A percentile compares a stretch with the other conserved stretches of the same genome.
Evolutionary conservation across 768 basidiomycete genomes (phyloP).

Genomic region (Naganishia kalamii): DNA sequence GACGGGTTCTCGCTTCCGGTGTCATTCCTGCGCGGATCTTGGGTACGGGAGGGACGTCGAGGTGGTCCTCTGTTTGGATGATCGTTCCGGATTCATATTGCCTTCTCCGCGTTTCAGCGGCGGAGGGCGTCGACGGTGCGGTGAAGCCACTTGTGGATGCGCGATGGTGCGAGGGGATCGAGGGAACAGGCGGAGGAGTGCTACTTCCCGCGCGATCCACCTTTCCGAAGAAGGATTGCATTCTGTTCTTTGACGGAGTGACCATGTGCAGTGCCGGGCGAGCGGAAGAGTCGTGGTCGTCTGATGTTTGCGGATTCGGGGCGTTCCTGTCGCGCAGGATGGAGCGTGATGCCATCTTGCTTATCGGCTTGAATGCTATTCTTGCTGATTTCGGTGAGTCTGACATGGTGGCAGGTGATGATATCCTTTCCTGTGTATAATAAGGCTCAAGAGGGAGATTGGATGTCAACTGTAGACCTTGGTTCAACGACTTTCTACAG

Average conservation of each 20-base stretch:
- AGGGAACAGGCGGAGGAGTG: conserved; percentile 8
- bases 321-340: conserved; percentile 7
- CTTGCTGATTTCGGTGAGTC: conserved; percentile 16
- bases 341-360: conserved; percentile 17
- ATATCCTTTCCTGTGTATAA: neutral
- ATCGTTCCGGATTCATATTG: neutral
- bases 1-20: conserved; percentile 34
- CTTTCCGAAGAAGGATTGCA: conserved; percentile 4
- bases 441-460: neutral
- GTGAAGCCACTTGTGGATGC: neutral
- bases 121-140: neutral
- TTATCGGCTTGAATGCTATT: conserved; percentile 18
- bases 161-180: neutral
- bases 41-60: neutral
- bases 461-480: neutral
- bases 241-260: conserved; percentile 15
- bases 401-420: neutral
- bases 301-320: neutral
- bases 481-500: neutral
- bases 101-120: neutral
- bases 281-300: neutral
- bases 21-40: conserved; percentile 39
- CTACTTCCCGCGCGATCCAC: neutral
- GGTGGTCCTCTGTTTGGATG: neutral
- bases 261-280: conserved; percentile 11